Evolutionary conservation across 306 rosid species (phyloP).

Genomic region (Geum urbanum): DNA sequence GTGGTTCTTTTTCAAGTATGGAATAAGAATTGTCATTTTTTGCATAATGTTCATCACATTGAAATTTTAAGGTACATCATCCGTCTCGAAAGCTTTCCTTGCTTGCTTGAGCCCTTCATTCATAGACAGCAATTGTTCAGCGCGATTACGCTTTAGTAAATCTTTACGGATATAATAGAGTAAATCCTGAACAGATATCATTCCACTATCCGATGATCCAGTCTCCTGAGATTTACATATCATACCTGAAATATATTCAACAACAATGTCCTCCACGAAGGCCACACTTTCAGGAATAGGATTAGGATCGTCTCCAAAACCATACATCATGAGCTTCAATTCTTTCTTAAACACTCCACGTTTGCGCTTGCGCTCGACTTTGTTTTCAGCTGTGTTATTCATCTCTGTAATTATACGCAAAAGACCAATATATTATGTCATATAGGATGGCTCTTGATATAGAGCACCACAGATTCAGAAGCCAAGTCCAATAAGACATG

Average conservation of each 20-base stretch:
- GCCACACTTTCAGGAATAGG: background rate
- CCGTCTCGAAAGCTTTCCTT: constrained; percentile 73
- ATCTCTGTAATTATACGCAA: too few relatives aligned
- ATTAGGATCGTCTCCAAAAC: too few relatives aligned
- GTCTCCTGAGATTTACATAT: constrained; percentile 81
- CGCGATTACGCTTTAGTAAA: constrained; percentile 66
- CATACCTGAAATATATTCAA: constrained; percentile 80
- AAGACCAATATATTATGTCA: too few relatives aligned
- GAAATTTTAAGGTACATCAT: constrained; percentile 21
- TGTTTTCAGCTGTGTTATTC: too few relatives aligned
- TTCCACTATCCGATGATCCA: constrained; percentile 75
- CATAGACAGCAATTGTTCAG: constrained; percentile 73
- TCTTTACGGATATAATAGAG: constrained; percentile 88
- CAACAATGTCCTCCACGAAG: constrained; percentile 33
- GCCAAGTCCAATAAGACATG: too few relatives aligned
- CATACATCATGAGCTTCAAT: too few relatives aligned
- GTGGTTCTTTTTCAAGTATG: constrained; percentile 14
- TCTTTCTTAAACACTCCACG: too few relatives aligned
- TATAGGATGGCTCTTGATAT: too few relatives aligned
- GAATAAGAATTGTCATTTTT: constrained; percentile 9
- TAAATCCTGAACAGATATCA: constrained; percentile 79
- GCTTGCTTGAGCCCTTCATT: constrained; percentile 90
- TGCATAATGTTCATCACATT: background rate
- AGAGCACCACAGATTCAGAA: too few relatives aligned
- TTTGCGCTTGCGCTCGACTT: too few relatives aligned